Evolutionary conservation across 1,284 basidiomycete genomes (phyloP).

Genomic region (Ustilago trichophora): DNA sequence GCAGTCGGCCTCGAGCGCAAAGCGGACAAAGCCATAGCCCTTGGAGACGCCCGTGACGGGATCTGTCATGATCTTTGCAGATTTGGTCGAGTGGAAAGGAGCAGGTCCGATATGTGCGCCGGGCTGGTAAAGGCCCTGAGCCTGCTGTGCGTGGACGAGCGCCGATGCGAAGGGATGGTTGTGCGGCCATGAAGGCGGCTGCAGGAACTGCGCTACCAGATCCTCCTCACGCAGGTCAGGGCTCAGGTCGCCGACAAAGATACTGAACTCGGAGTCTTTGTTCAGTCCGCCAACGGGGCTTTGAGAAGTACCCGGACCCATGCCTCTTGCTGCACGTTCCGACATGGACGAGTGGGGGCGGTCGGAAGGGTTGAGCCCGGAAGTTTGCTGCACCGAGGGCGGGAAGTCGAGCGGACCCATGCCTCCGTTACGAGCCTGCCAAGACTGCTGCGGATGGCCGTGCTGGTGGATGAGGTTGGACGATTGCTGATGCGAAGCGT

Average conservation of each 20-base stretch:
- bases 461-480: slow-evolving; percentile 2
- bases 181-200: slow-evolving; percentile 57
- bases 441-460: slow-evolving; percentile 9
- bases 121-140: slow-evolving; percentile 50
- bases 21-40: slow-evolving; percentile 64
- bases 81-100: slow-evolving; percentile 58
- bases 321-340: slow-evolving; percentile 20
- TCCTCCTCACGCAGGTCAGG: slow-evolving; percentile 61
- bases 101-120: slow-evolving; percentile 49
- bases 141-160: slow-evolving; percentile 53
- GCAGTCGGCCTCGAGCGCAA: slow-evolving; percentile 53
- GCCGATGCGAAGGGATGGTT: slow-evolving; percentile 57
- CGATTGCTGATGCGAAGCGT: slow-evolving; percentile 3
- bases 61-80: slow-evolving; percentile 61
- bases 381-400: slow-evolving; percentile 18
- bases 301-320: slow-evolving; percentile 18
- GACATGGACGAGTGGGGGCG: slow-evolving; percentile 49
- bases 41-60: slow-evolving; percentile 47
- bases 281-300: slow-evolving; percentile 24
- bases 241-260: slow-evolving; percentile 59
- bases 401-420: slow-evolving; percentile 44
- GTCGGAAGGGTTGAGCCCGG: slow-evolving; percentile 17
- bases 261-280: slow-evolving; percentile 51
- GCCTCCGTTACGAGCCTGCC: slow-evolving; percentile 22
- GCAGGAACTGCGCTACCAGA: slow-evolving; percentile 56